Evolutionary conservation across 192 early-diverging fungal genomes (phyloP).

Genomic region (Anaeromyces robustus): DNA sequence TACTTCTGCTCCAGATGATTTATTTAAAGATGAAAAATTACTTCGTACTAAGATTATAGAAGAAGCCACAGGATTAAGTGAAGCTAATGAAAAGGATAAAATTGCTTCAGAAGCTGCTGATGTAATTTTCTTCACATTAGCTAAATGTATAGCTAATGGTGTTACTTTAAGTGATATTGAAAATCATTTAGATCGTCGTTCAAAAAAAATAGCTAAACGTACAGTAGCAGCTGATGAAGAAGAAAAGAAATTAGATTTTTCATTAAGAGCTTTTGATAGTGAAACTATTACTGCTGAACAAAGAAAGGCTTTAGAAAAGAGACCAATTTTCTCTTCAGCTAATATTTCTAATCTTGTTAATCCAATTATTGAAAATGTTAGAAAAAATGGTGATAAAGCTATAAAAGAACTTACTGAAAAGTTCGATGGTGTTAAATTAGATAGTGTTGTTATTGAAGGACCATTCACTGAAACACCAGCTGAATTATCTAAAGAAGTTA

Average conservation of each 20-base stretch:
- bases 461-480: conserved; percentile 47
- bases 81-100: conserved; percentile 54
- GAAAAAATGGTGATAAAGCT: conserved; percentile 67
- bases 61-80: conserved; percentile 83
- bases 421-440: conserved; percentile 74
- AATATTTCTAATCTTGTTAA: conserved; percentile 75
- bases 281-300: not conserved
- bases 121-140: conserved; percentile 86
- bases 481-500: conserved; percentile 35
- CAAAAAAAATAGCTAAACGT: conserved; percentile 70
- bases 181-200: conserved; percentile 61
- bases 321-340: conserved; percentile 82
- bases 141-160: conserved; percentile 65
- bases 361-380: conserved; percentile 81
- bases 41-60: conserved; percentile 88
- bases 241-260: not conserved
- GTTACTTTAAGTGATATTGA: conserved; percentile 77
- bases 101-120: conserved; percentile 94
- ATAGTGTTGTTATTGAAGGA: conserved; percentile 54
- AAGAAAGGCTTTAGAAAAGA: conserved; percentile 45
- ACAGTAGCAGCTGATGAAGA: conserved; percentile 23
- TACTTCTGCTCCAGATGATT: conserved; percentile 55
- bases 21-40: conserved; percentile 69
- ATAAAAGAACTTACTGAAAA: conserved; percentile 69
- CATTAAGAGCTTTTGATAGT: conserved; percentile 3